These are phyloP conservation scores for Hemileccinum rubropunctum DNA, from an alignment of 768 basidiomycete genomes.

Conservation along the genomic window DNA sequence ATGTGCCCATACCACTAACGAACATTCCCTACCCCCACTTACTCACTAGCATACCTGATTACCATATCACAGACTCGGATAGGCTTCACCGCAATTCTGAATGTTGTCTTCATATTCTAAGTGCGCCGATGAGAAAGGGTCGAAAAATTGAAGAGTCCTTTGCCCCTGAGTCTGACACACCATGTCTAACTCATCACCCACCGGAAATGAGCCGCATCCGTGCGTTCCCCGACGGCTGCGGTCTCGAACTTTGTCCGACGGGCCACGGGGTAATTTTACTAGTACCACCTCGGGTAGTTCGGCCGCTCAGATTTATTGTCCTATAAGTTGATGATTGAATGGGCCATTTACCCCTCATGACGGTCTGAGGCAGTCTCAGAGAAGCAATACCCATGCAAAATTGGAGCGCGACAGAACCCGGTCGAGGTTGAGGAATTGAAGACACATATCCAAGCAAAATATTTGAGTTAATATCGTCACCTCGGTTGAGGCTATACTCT, in stretches of 20 bases:
- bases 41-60: not conserved
- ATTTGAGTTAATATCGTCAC: no score
- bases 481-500: not conserved
- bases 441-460: not conserved
- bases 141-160: not conserved
- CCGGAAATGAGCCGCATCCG: not conserved
- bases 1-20: not conserved
- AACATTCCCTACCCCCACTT: not conserved
- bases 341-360: not conserved
- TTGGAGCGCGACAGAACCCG: no score
- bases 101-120: no score
- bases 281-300: no score
- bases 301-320: slow-evolving; percentile 6
- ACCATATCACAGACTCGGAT: not conserved
- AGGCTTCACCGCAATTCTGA: no score
- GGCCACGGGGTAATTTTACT: no score
- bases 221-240: not conserved
- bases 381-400: not conserved
- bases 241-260: no score
- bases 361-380: not conserved
- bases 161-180: not conserved
- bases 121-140: not conserved
- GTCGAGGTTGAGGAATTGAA: no score
- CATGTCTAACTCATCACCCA: no score
- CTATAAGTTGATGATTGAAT: not conserved